Evolutionary conservation across 169 alveolate genomes (phyloP).

Genomic region (Plasmodium yoelii): DNA sequence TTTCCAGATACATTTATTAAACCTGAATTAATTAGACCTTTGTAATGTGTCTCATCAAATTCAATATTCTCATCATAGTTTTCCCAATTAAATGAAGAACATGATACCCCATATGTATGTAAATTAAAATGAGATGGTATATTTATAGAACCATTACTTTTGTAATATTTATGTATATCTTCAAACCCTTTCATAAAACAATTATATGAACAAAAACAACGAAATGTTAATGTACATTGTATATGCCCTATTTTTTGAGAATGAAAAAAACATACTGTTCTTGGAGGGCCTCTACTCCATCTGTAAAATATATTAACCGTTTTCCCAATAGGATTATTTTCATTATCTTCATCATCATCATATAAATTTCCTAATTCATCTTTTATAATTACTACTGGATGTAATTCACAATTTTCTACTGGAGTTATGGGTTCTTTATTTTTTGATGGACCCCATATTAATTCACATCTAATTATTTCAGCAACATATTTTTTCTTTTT

Average conservation of each 20-base stretch:
- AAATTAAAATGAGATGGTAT: slow-evolving; percentile 84
- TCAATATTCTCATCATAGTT: slow-evolving; percentile 82
- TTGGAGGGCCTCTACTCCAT: slow-evolving; percentile 87
- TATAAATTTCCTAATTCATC: slow-evolving; percentile 80
- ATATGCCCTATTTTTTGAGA: slow-evolving; percentile 82
- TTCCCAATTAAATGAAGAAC: slow-evolving; percentile 83
- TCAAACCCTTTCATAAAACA: slow-evolving; percentile 83
- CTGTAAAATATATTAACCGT: slow-evolving; percentile 78
- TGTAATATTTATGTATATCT: slow-evolving; percentile 83
- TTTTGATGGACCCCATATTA: slow-evolving; percentile 79
- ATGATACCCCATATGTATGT: slow-evolving; percentile 87
- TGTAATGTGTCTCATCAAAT: slow-evolving; percentile 81
- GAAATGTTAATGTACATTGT: slow-evolving; percentile 84
- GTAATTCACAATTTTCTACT: slow-evolving; percentile 86
- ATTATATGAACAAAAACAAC: slow-evolving; percentile 84
- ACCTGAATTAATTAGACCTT: slow-evolving; percentile 81
- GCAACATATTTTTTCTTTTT: slow-evolving; percentile 54
- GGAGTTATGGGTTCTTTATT: slow-evolving; percentile 83
- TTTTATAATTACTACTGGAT: slow-evolving; percentile 84
- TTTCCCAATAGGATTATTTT: slow-evolving; percentile 76
- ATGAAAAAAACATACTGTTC: slow-evolving; percentile 87
- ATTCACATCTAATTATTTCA: slow-evolving; percentile 79
- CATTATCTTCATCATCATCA: slow-evolving; percentile 81
- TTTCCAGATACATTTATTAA: slow-evolving; percentile 72
- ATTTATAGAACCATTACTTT: slow-evolving; percentile 78